phyloP scores from a whole-genome alignment of 2,329 filamentous ascomycete genomes.

The Pyricularia sp. region DNA sequence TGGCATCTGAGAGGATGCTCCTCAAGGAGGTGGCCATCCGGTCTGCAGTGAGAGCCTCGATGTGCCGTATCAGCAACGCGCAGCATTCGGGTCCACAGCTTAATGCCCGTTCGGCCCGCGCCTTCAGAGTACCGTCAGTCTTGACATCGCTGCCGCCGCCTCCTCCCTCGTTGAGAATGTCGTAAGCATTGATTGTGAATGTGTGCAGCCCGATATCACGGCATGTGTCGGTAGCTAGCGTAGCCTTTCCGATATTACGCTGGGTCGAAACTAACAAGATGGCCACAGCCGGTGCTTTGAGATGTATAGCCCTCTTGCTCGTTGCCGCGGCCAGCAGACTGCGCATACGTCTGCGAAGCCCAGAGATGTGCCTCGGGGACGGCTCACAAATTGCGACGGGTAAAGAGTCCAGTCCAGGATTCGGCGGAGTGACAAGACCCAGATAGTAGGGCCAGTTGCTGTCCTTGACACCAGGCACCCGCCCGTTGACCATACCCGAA shows the following conservation, averaged over 20 bases:
- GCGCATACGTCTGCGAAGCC: constrained; percentile 61
- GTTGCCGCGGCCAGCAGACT: constrained; percentile 85
- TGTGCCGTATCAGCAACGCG: constrained; percentile 75
- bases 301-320: constrained; percentile 74
- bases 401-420: constrained; percentile 16
- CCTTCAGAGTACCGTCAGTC: constrained; percentile 83
- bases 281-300: constrained; percentile 80
- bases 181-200: constrained; percentile 83
- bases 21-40: constrained; percentile 79
- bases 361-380: constrained; percentile 38
- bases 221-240: constrained; percentile 66
- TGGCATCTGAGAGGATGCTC: constrained; percentile 59
- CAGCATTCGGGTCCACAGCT: constrained; percentile 80
- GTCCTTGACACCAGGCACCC: constrained; percentile 64
- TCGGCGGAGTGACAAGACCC: constrained; percentile 60
- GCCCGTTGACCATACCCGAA: constrained; percentile 76
- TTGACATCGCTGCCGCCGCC: constrained; percentile 86
- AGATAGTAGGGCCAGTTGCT: constrained; percentile 89
- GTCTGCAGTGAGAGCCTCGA: constrained; percentile 86
- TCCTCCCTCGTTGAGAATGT: constrained; percentile 85
- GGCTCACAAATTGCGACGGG: constrained; percentile 33
- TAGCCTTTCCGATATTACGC: constrained; percentile 86
- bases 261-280: constrained; percentile 87
- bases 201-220: constrained; percentile 84
- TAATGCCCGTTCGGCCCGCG: constrained; percentile 78